Base-by-base conservation (phyloP, 441 rosid genomes). In the Pelargonium fulgidum region DNA sequence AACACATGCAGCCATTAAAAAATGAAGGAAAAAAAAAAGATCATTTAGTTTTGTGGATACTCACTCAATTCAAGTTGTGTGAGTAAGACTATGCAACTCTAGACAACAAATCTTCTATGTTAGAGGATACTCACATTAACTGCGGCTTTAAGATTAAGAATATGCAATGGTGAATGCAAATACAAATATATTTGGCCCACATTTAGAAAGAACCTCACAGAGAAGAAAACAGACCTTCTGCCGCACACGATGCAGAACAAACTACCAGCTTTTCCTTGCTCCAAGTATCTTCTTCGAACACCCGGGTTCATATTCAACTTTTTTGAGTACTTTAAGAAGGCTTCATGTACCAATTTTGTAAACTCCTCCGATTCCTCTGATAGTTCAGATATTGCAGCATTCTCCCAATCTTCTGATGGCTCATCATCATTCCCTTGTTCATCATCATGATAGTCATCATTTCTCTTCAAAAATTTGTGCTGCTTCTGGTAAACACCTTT, bases 211-310 rank as follows among this genome's bases (percentile, higher is more conserved):
- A 68, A 72, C 66, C 64, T 44, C 58, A 68, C 24, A 56, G 67
- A 76, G 68, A 84, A 80, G 78, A 74, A 72, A 81, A 82, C 80
- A 75, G 66, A 76, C 87, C 85, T 80, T 81, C 82, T 83, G 76
- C 90, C 85, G 68, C 93, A 87, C 2, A 85, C 83, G 63, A 84
- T 75, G 87, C 93, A 87, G 81, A 83, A 84, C 79, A 87, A 82
- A 69, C 84, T 81, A 77, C 89, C 89, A 56, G 86, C 86, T 72
- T 80, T 74, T 73, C 89, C 87, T 77, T 82, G 87, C 76, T 81
- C 88, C 77, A 66, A 75, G 85, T 86, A 87, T 78, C 88, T 87
- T 77, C 84, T 83, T 61, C 73, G 84, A 70, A 73, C 78, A 62
- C 79, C 76, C 52, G 78, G 70, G 75, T 68, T 74, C 75, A 78